These are phyloP conservation scores for Populus deltoides DNA, from an alignment of 345 rosid species.

Conservation along the genomic window DNA sequence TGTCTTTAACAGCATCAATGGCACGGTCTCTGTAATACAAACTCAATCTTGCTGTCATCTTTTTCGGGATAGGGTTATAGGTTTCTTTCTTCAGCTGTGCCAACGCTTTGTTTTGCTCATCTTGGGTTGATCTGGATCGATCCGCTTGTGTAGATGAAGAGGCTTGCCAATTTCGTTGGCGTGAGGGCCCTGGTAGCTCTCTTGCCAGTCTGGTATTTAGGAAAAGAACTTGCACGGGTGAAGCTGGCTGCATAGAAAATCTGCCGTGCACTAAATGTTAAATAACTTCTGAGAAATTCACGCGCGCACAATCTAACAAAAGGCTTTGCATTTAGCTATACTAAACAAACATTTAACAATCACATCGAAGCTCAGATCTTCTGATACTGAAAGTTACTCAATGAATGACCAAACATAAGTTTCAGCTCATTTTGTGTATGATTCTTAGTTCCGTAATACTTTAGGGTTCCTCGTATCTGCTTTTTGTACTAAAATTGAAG, in stretches of 20 bases:
- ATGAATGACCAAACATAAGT: no score
- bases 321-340: no score
- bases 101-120: slow-evolving; percentile 35
- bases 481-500: no score
- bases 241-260: background rate
- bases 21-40: slow-evolving; percentile 52
- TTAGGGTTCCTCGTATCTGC: no score
- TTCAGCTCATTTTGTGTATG: no score
- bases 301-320: no score
- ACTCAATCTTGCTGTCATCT: slow-evolving; percentile 39
- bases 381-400: no score
- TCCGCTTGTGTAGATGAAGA: slow-evolving; percentile 1
- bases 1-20: background rate
- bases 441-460: no score
- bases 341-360: no score
- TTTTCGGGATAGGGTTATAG: slow-evolving; percentile 55
- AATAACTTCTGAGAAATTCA: background rate
- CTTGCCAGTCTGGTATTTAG: background rate
- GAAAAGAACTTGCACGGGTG: slow-evolving; percentile 4
- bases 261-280: background rate
- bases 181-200: background rate
- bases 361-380: no score
- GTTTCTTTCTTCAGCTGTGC: slow-evolving; percentile 53
- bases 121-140: slow-evolving; percentile 23
- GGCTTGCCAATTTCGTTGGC: slow-evolving; percentile 6